These are phyloP conservation scores for Boletus sensibilis DNA, from an alignment of 768 basidiomycete genomes.

Conservation along the genomic window DNA sequence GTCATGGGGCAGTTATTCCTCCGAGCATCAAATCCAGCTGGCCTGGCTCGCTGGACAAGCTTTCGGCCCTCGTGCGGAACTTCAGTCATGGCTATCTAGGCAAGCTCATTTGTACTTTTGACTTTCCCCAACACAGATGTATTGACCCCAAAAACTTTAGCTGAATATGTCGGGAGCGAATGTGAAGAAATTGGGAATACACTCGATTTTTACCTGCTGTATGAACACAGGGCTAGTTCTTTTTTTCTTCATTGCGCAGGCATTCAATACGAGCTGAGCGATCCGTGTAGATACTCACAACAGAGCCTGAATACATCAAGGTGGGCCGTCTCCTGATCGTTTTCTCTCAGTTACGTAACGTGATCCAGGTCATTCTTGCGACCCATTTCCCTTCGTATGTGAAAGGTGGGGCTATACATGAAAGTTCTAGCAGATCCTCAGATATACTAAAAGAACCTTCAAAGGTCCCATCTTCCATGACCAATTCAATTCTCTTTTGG, in stretches of 20 bases:
- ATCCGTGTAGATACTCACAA: conserved; percentile 34
- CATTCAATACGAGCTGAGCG: not conserved
- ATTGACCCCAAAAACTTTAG: conserved; percentile 5
- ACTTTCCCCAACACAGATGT: not conserved
- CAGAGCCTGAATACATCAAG: conserved; percentile 42
- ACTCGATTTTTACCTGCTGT: conserved; percentile 19
- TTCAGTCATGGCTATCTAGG: conserved; percentile 50
- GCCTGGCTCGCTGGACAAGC: conserved; percentile 48
- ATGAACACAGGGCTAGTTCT: conserved; percentile 27
- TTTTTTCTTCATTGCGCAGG: not conserved
- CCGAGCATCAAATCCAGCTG: conserved; percentile 39
- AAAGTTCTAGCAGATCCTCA: not conserved
- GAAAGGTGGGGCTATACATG: conserved; percentile 30
- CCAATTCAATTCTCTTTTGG: conserved; percentile 31
- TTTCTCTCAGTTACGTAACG: not conserved
- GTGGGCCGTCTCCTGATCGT: conserved; percentile 12
- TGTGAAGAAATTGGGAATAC: conserved; percentile 26
- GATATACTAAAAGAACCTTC: not conserved
- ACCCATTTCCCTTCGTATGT: conserved; percentile 37
- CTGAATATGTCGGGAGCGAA: conserved; percentile 10
- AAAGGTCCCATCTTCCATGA: conserved; percentile 25
- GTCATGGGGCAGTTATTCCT: conserved; percentile 44
- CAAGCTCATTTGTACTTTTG: conserved; percentile 15
- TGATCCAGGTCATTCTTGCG: conserved; percentile 35
- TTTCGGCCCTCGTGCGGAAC: conserved; percentile 38